Conservation (phyloP, 768 basidiomycete species). For the Suillus plorans region DNA sequence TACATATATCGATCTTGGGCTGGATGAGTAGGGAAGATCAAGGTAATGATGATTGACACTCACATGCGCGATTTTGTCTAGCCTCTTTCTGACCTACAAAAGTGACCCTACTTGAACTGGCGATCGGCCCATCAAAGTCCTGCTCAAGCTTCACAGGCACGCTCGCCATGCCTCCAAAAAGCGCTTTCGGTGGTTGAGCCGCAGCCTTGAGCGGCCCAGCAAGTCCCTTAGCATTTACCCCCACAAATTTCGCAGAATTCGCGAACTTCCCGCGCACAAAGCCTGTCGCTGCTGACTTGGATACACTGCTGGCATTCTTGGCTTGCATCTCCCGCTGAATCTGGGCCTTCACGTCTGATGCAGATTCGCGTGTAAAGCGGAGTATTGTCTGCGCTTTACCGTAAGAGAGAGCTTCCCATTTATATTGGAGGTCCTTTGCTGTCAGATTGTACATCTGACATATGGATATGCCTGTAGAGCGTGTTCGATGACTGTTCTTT, state of each 20-base stretch:
- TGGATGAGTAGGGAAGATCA: constrained; percentile 1
- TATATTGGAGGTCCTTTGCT: constrained; percentile 57
- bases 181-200: background rate
- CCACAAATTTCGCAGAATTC: constrained; percentile 13
- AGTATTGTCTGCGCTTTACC: constrained; percentile 33
- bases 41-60: constrained; percentile 23
- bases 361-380: constrained; percentile 47
- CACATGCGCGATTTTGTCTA: constrained; percentile 49
- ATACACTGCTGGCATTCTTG: constrained; percentile 25
- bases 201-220: background rate
- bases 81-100: constrained; percentile 33
- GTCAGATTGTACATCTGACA: constrained; percentile 61
- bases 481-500: constrained; percentile 10
- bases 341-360: constrained; percentile 41
- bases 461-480: constrained; percentile 53
- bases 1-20: constrained; percentile 87
- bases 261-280: constrained; percentile 1
- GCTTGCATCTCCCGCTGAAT: constrained; percentile 43
- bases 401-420: constrained; percentile 59
- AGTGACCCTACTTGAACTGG: constrained; percentile 28
- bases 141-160: background rate
- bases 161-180: background rate
- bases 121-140: constrained; percentile 11
- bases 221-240: constrained; percentile 6
- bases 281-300: background rate